Evolutionary conservation across 495 filamentous ascomycete species (phyloP), one percentile per base, ranked within the genome.

Genomic region (Daldinia grandis): DNA sequence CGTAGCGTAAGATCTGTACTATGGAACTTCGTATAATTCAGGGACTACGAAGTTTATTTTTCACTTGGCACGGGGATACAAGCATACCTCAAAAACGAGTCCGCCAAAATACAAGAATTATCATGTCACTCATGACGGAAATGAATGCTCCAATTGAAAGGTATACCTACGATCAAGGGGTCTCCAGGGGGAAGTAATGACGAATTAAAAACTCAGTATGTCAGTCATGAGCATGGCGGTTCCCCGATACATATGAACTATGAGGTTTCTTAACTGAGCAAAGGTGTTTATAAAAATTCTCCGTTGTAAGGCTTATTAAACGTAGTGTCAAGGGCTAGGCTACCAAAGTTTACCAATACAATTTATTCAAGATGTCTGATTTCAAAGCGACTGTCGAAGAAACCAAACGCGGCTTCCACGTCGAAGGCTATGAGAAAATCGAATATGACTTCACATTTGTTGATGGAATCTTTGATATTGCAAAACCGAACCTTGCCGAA

Each of bases 361-460:
- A 10, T 53, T 53, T 7, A 28, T 15, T 30, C 24, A 81, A 58
- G 50, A 90, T 90, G 87, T 90, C 87, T 37, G 85, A 90, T 71
- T 79, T 90, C 25, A 84, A 81, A 42, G 88, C 88, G 24, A 83
- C 80, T 14, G 88, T 90, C 59, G 49, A 76, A 12, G 81, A 87
- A 76, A 88, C 85, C 31, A 78, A 81, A 54, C 77, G 73, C 19
- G 87, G 87, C 19, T 89, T 89, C 74, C 85, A 87, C 58, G 87
- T 90, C 54, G 83, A 85, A 62, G 88, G 88, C 27, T 88, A 87
- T 66, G 88, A 90, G 78, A 90, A 87, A 74, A 89, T 90, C 69
- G 83, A 86, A 58, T 90, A 90, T 73, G 87, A 89, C 67, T 90
- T 91, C 77, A 82, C 84, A 30, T 90, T 90, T 76, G 78, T 90